Evolutionary conservation across 129 eudicot species (phyloP), one percentile per base, ranked within the genome.

Genomic region (Pseudognaphalium luteoalbum): DNA sequence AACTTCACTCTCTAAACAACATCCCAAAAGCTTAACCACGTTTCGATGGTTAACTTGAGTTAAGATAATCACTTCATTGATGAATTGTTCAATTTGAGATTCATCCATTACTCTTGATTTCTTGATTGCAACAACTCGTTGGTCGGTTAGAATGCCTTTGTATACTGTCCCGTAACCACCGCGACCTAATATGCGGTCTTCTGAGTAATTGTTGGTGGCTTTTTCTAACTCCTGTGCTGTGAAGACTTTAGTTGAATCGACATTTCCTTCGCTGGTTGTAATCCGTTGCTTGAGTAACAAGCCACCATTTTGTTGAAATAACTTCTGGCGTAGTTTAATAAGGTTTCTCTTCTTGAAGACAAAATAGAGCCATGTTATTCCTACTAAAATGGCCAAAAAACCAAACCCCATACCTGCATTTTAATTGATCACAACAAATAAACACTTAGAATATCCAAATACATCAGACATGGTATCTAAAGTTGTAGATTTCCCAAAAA

Each of bases 101-200:
- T 60, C 76, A 44, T 85, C 86, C 86, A 82, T 82, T 33, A 85
- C 62, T 19, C 77, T 72, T 4, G 89, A 85, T 67, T 79, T 82
- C 64, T 86, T 86, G n/a, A 86, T 78, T 37, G 90, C 87, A 9
- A 86, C 85, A 0, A 76, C 75, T 17, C 34, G 80, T 4, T 67
- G 76, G 21, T 86, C 75, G 4, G 39, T 16, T 51, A 86, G 61
- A 58, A 60, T 47, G 8, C 90, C 90, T 74, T 80, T 81, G 83
- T 75, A 85, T 9, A 85, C 89, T 4, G 41, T 60, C 3, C 88
- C 90, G 19, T 78, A 83, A 17, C 90, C 94, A 66, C 94, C 94
- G 9, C 76, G 78, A 7, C 90, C 94, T 41, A 88, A 78, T 16
- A 88, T 77, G 5, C 81, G 66, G 25, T 81, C 85, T 6, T 84